Conservation (phyloP, 2,329 filamentous ascomycete species). For the Hirsutella thompsonii region DNA sequence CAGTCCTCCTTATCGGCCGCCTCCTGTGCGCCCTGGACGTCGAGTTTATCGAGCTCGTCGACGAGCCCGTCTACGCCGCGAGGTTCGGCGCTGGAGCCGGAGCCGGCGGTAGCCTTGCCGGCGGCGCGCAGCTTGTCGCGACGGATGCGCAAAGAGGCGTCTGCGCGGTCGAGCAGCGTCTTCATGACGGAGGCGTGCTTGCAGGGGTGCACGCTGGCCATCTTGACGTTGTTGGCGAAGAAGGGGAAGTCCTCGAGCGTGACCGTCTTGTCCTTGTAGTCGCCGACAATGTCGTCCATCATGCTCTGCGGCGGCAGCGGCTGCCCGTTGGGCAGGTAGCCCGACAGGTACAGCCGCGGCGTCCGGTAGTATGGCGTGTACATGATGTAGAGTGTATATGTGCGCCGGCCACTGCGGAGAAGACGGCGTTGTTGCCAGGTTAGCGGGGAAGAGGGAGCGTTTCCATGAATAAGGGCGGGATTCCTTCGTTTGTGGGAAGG, state of each 20-base stretch:
- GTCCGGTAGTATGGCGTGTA: constrained; percentile 96
- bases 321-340: constrained; percentile 68
- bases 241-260: constrained; percentile 96
- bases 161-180: constrained; percentile 84
- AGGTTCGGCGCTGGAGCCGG: no score
- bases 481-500: no score
- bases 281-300: constrained; percentile 94
- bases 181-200: constrained; percentile 98
- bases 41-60: constrained; percentile 60
- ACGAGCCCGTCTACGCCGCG: constrained; percentile 79
- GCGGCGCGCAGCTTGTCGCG: constrained; percentile 64
- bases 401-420: constrained; percentile 72
- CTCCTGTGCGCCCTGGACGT: constrained; percentile 38
- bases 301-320: constrained; percentile 73
- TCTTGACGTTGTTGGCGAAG: constrained; percentile 83
- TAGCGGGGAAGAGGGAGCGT: neutral
- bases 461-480: neutral
- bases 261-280: constrained; percentile 98
- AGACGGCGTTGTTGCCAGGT: neutral
- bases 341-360: constrained; percentile 86
- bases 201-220: constrained; percentile 93
- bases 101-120: constrained; percentile 31
- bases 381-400: constrained; percentile 97
- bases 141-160: constrained; percentile 81
- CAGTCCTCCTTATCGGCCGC: constrained; percentile 45